Conservation (phyloP, 2,329 filamentous ascomycete species). For the Hypomyces perniciosus region DNA sequence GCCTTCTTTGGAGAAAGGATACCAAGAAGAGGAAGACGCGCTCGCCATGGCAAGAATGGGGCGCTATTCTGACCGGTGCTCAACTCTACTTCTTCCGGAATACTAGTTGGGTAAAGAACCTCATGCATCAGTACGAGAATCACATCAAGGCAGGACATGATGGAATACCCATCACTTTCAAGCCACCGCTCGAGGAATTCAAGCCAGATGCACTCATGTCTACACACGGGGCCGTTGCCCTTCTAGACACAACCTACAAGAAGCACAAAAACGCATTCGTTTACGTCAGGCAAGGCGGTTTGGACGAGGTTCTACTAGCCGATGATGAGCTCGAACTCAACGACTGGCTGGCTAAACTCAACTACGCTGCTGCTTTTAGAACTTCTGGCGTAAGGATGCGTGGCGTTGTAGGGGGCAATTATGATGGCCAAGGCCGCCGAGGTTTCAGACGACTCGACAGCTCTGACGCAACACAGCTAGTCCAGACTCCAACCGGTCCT, state of each 20-base stretch:
- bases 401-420: slow-evolving; percentile 75
- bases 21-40: slow-evolving; percentile 87
- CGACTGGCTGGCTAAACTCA: slow-evolving; percentile 93
- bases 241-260: slow-evolving; percentile 81
- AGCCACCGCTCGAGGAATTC: slow-evolving; percentile 82
- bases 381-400: slow-evolving; percentile 88
- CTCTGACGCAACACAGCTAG: slow-evolving; percentile 51
- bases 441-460: slow-evolving; percentile 66
- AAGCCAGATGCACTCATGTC: slow-evolving; percentile 93
- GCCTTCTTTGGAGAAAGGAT: slow-evolving; percentile 90
- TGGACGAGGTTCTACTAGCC: slow-evolving; percentile 86
- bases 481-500: slow-evolving; percentile 67
- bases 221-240: slow-evolving; percentile 83
- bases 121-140: slow-evolving; percentile 82
- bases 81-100: slow-evolving; percentile 97
- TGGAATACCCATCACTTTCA: slow-evolving; percentile 76
- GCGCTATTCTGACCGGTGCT: slow-evolving; percentile 90
- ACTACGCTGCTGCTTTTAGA: slow-evolving; percentile 91
- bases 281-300: slow-evolving; percentile 77
- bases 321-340: slow-evolving; percentile 90
- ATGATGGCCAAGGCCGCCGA: slow-evolving; percentile 72
- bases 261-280: slow-evolving; percentile 95
- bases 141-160: slow-evolving; percentile 74
- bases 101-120: slow-evolving; percentile 80
- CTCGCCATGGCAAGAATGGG: slow-evolving; percentile 99